A percentile compares a stretch with the other conserved stretches of the same genome.
Conservation (phyloP, 257 asterid species). For the Fraxinus cuspidata region DNA sequence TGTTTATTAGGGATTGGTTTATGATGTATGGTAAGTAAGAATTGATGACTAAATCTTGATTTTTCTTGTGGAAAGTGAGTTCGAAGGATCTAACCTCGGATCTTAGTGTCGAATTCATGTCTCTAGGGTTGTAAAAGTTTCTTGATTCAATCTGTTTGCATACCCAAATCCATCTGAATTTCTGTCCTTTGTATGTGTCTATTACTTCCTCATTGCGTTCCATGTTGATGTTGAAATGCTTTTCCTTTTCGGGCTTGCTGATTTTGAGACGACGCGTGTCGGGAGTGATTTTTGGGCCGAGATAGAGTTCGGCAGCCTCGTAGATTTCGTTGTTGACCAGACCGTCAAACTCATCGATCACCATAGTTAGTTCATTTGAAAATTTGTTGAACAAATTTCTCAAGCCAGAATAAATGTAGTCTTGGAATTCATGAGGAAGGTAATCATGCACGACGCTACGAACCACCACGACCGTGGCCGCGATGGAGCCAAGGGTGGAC, state of each 20-base stretch:
- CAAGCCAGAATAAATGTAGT: constrained; percentile 45
- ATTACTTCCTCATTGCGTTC: constrained; percentile 46
- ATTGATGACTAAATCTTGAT: constrained; percentile 41
- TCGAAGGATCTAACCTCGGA: constrained; percentile 58
- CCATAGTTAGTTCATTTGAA: constrained; percentile 53
- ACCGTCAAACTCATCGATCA: constrained; percentile 62
- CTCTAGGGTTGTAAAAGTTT: constrained; percentile 39
- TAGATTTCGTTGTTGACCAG: constrained; percentile 49
- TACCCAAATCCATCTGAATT: constrained; percentile 58
- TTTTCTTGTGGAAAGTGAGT: constrained; percentile 55
- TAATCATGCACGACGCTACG: constrained; percentile 45
- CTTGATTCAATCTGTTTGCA: constrained; percentile 23
- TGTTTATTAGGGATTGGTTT: constrained; percentile 30
- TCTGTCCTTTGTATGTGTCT: constrained; percentile 42
- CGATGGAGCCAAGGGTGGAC: constrained; percentile 51
- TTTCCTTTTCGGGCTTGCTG: constrained; percentile 55
- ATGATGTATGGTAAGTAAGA: constrained; percentile 47
- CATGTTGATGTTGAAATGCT: constrained; percentile 38
- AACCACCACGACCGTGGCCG: constrained; percentile 54
- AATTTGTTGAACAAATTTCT: constrained; percentile 36
- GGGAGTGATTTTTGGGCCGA: constrained; percentile 52
- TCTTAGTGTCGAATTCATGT: constrained; percentile 35
- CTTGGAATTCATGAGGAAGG: constrained; percentile 47
- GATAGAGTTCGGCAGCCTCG: constrained; percentile 55
- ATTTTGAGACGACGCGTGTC: constrained; percentile 48